Evolutionary conservation across 148 eudicot genomes (phyloP), one percentile per base, ranked within the genome.

Genomic region (Gaultheria prostrata): DNA sequence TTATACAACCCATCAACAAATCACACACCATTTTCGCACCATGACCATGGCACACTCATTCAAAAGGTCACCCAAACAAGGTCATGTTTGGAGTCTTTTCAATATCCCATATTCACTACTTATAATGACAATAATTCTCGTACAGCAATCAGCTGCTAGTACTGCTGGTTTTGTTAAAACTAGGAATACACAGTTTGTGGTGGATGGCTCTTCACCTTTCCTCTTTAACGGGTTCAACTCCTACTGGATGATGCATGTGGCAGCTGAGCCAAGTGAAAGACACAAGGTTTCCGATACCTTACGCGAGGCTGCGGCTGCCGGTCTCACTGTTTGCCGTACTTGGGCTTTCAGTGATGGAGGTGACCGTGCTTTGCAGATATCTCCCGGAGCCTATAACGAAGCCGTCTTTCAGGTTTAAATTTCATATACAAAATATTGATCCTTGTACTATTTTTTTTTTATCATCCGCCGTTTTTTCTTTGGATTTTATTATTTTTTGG

Each of bases 301-400:
- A 1, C 73, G 46, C 13, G 83, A 86, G 3, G 83, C 88, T 6
- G 49, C 85, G 0, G 50, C 67, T 2, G 63, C 83, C 18, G 83
- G 83, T 6, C 85, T 86, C 30, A 17, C 80, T 10, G 85, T 86
- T 9, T 83, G 85, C 11, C 80, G 85, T 8, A 83, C 88, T 8
- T 86, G 88, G 88, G 88, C 83, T 2, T 86, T 86, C 51, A 46
- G 76, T 6, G 88, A 86, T 63, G 88, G 88, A 11, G 85, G 83
- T 11, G 51, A 35, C 14, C 78, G 8, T 10, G 80, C 85, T 3
- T 61, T 86, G 39, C 88, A 86, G 70, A 63, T 59, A 1, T 86
- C 88, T 1, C 88, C 85, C 11, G 85, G 83, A 8, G 33, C 53
- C 15, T 86, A 86, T 45, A 61, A 83, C n/a, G 85, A 83, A 63